Percentiles rank a stretch among this genome's conserved stretches.
Conservation (phyloP, 306 rosid genomes). For the Astragalus glycyphyllos region DNA sequence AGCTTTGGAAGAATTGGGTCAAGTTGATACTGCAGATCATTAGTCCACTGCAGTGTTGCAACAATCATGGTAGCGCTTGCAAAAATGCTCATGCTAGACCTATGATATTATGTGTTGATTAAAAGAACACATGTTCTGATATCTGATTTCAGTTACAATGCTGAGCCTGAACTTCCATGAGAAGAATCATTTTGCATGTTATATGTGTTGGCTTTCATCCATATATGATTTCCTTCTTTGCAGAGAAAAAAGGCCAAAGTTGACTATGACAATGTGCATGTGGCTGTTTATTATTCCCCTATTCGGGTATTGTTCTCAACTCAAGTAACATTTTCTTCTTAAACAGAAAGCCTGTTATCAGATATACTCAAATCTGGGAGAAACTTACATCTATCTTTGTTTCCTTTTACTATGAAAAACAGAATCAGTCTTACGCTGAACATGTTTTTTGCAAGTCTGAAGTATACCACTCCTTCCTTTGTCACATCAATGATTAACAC, state of each 20-base stretch:
- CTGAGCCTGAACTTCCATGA: no score
- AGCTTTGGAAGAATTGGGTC: no score
- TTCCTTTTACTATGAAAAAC: conserved; percentile 16
- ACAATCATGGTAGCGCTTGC: no score
- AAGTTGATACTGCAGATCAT: no score
- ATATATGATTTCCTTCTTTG: conserved; percentile 19
- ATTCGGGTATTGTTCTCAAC: conserved; percentile 39
- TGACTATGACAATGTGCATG: conserved; percentile 48
- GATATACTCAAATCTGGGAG: background rate
- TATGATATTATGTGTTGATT: no score
- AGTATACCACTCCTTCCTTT: conserved; percentile 53
- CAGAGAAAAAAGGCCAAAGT: conserved; percentile 54
- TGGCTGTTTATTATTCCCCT: conserved; percentile 54
- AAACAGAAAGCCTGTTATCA: background rate
- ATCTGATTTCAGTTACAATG: no score
- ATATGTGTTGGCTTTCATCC: background rate
- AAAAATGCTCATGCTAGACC: no score
- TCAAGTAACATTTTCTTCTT: background rate
- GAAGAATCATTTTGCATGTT: no score
- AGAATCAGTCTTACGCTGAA: conserved; percentile 49
- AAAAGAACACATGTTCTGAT: no score
- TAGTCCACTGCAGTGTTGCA: no score
- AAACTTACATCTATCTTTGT: conserved; percentile 23
- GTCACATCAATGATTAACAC: conserved; percentile 50
- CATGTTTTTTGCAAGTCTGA: conserved; percentile 52